Base-by-base conservation (phyloP, 2,329 filamentous ascomycete genomes). In the Aureobasidium musti region DNA sequence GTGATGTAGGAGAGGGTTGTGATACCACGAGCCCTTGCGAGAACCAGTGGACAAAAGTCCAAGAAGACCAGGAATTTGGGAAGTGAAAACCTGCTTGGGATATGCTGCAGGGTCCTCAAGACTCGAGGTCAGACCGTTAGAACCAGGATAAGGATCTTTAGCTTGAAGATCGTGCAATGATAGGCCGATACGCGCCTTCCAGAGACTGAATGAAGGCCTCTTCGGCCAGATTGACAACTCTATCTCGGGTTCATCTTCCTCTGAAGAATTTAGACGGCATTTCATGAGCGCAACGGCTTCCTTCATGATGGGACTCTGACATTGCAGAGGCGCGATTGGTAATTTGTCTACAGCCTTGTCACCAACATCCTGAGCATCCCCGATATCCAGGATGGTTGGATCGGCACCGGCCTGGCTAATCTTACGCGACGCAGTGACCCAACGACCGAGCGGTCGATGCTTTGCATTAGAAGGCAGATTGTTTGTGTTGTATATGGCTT, bases 111-210 rank as follows among this genome's bases (percentile, higher is more conserved):
- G 21, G 1, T 23, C n/a, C 39, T 63, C 23, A 8, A 41, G 6
- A 26, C 14, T 28, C 21, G 59, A 39, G 6, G 1, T 19, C 8
- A 45, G 8, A 37, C n/a, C 45, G 30, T 7, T 3, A 21, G 13
- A 33, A 33, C 59, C 33, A 28, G 45, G 59, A 7, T 63, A 63
- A 19, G 19, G 33, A 13, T 45, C 11, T 41, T 53, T 19, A 1
- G 7, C 7, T 35, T 33, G 7, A 23, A n/a, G 7, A 8, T 45
- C 23, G 14, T 65, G 63, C 50, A 65, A 41, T 13, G 41, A 19
- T 8, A 56, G 37, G 26, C 63, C 63, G 23, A 65, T 4, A 14
- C 37, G 37, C 5, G 63, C 63, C 13, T 17, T 39, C 63, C 63
- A 65, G 13, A 23, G n/a, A 11, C 0, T 35, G 13, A n/a, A 21